Base-by-base conservation (phyloP, 2,329 filamentous ascomycete genomes). In the Teratosphaeria nubilosa region DNA sequence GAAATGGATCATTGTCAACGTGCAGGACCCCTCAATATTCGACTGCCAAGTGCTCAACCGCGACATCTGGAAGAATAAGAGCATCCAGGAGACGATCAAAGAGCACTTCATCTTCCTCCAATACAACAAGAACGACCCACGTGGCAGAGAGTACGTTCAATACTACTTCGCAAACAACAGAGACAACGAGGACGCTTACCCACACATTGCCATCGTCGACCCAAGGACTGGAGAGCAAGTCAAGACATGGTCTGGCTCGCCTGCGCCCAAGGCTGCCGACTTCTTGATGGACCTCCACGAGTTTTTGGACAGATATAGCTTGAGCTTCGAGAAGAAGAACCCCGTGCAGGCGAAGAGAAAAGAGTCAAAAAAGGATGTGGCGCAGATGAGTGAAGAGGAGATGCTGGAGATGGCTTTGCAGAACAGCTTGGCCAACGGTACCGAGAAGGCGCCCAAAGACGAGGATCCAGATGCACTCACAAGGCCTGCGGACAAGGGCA, bases 41-140 rank as follows among this genome's bases (percentile, higher is more conserved):
- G 88, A 94, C 73, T 99, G 94, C 73, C 94, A 99, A 72, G 82
- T 89, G 2, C 78, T 99, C 20, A 99, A 99, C 70, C 83, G 94
- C 51, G 94, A 99, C 71, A 85, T 97, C 56, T 99, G 94, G 94
- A 96, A 96, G 75, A 88, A 96, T 65, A 74, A 82, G 20, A 81
- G 85, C 1, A 84, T 99, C 58, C 84, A 82, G 66, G 84, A 88
- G n/a, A 83, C 95, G 1, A 80, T 99, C 31, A 83, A 83, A 66
- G 92, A 96, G 70, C 91, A 95, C 75, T 99, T 99, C 71, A 82
- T 99, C 65, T 99, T 99, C 74, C 77, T 99, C 66, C 94, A 99
- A 70, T 97, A 94, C 76, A 85, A 86, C 65, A 96, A 95, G 74
- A 86, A 90, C 63, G 91, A 95, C 65, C 82, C 84, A 0, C 82